These are phyloP conservation scores for Penicillium sp. DNA, from an alignment of 2,329 filamentous ascomycete species.

Conservation along the genomic window DNA sequence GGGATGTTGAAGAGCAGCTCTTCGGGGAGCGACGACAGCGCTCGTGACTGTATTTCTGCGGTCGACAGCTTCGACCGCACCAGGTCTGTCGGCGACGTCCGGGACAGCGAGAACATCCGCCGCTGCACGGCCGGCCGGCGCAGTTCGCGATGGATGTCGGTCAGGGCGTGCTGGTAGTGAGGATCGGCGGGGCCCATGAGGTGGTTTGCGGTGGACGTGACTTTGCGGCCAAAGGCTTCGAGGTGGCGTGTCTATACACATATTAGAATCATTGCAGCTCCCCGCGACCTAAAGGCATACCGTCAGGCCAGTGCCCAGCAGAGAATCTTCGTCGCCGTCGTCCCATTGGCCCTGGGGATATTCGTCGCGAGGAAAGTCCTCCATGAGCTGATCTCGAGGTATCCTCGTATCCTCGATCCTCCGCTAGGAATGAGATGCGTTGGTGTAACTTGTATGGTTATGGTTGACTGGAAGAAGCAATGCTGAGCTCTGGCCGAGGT, in stretches of 20 bases:
- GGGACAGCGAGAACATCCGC: slow-evolving; percentile 85
- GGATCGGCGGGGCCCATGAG: slow-evolving; percentile 69
- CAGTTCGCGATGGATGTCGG: slow-evolving; percentile 83
- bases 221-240: slow-evolving; percentile 90
- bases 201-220: slow-evolving; percentile 87
- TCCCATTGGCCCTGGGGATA: slow-evolving; percentile 40
- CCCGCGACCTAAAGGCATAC: slow-evolving; percentile 31
- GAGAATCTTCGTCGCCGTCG: slow-evolving; percentile 37
- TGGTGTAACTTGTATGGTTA: too few species aligned
- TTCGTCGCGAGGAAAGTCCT: slow-evolving; percentile 43
- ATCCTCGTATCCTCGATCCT: too few species aligned
- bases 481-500: background rate
- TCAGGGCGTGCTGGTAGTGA: slow-evolving; percentile 84
- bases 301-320: slow-evolving; percentile 47
- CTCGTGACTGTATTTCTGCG: slow-evolving; percentile 89
- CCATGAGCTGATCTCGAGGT: slow-evolving; percentile 38
- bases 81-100: slow-evolving; percentile 87
- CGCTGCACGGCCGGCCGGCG: slow-evolving; percentile 79
- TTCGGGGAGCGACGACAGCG: slow-evolving; percentile 81
- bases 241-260: slow-evolving; percentile 71
- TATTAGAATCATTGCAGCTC: background rate
- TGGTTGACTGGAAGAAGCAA: too few species aligned
- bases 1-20: slow-evolving; percentile 87
- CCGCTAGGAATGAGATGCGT: too few species aligned
- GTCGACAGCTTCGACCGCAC: slow-evolving; percentile 88